Conservation (phyloP, 2,329 filamentous ascomycete species). For the Fusarium compactum region DNA sequence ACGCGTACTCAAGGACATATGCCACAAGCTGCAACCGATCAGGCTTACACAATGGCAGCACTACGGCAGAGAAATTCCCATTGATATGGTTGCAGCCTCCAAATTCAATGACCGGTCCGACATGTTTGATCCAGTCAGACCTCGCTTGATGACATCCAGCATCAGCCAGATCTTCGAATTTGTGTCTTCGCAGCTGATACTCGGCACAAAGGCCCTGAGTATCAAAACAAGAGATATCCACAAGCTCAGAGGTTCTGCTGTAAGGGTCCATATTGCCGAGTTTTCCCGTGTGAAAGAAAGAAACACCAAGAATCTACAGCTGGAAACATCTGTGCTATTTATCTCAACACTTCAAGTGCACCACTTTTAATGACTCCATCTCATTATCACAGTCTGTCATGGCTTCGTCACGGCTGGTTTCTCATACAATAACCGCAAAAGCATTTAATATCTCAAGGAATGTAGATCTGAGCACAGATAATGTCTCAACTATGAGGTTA, state of each 20-base stretch:
- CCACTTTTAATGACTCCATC: background rate
- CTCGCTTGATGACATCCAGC: background rate
- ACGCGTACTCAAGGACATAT: background rate
- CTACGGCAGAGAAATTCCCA: background rate
- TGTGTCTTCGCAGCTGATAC: background rate
- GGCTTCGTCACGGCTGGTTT: background rate
- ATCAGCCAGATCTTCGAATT: background rate
- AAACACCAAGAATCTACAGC: too few relatives aligned
- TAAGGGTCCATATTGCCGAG: background rate
- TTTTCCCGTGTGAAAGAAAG: accelerated
- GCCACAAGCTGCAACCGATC: background rate
- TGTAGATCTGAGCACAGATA: background rate
- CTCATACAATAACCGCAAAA: accelerated
- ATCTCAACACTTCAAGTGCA: accelerated
- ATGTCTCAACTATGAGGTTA: background rate
- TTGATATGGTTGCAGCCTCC: background rate
- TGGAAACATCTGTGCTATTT: background rate
- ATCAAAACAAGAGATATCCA: background rate
- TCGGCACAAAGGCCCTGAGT: background rate
- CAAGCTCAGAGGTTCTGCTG: background rate
- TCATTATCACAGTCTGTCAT: accelerated
- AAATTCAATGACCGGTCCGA: background rate
- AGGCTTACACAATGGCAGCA: background rate
- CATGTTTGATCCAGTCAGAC: background rate
- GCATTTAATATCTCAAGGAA: background rate